phyloP scores from a whole-genome alignment of 805 yeast species.

The Saccharomyces eubayanus region DNA sequence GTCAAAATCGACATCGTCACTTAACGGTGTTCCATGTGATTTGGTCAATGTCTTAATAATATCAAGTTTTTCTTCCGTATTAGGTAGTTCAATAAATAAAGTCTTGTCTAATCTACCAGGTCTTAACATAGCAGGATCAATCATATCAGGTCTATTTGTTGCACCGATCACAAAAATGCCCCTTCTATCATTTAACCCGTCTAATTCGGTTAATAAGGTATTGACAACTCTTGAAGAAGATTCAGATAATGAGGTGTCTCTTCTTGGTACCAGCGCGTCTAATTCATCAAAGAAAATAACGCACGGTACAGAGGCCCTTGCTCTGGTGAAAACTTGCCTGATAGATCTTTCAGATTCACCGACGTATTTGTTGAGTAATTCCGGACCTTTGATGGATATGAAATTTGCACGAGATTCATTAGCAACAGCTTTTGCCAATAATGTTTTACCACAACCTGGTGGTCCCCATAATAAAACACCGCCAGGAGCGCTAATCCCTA shows the following conservation, averaged over 20 bases:
- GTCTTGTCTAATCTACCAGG: conserved; percentile 96
- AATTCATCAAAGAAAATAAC: conserved; percentile 92
- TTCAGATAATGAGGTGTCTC: conserved; percentile 83
- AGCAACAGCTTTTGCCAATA: conserved; percentile 95
- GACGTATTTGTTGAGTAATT: conserved; percentile 84
- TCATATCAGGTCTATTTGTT: conserved; percentile 95
- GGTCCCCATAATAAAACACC: conserved; percentile 99
- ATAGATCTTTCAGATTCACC: conserved; percentile 95
- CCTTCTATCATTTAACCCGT: conserved; percentile 84
- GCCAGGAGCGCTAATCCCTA: conserved; percentile 93
- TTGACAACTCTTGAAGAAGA: conserved; percentile 90
- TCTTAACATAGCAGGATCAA: conserved; percentile 94
- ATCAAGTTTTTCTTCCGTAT: conserved; percentile 66
- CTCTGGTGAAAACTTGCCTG: conserved; percentile 85
- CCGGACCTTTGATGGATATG: conserved; percentile 94
- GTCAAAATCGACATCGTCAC: conserved; percentile 49
- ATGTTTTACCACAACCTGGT: conserved; percentile 97
- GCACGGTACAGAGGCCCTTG: conserved; percentile 88
- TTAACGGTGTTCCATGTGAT: conserved; percentile 69
- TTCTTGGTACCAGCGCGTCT: conserved; percentile 90
- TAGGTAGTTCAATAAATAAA: conserved; percentile 82
- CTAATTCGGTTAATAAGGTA: conserved; percentile 86
- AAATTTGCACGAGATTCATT: conserved; percentile 95
- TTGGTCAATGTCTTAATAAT: conserved; percentile 69
- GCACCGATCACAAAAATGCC: conserved; percentile 96